Evolutionary conservation across 306 rosid genomes (phyloP).

Genomic region (Cicer chorassanicum): DNA sequence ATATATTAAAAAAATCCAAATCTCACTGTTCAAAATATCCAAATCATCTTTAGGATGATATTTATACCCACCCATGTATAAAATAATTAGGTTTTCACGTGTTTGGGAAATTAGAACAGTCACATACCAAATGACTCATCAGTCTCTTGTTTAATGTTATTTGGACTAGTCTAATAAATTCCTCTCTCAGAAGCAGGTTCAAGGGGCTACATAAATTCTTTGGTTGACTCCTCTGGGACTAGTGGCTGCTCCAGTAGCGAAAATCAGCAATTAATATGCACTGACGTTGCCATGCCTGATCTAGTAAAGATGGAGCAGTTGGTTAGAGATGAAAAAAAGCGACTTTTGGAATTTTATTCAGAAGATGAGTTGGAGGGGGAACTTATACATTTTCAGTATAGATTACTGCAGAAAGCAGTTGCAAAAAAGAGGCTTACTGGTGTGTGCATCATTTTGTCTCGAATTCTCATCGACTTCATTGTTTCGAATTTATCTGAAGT

Average conservation of each 20-base stretch:
- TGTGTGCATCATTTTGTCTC: constrained; percentile 45
- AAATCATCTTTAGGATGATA: constrained; percentile 5
- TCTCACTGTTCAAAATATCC: not conserved
- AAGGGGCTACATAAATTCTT: constrained; percentile 49
- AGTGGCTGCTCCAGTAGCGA: constrained; percentile 60
- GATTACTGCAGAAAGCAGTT: constrained; percentile 66
- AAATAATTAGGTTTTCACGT: constrained; percentile 4
- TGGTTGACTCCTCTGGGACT: constrained; percentile 53
- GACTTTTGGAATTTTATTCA: constrained; percentile 59
- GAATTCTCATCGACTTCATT: constrained; percentile 17
- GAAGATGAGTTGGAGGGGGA: constrained; percentile 94
- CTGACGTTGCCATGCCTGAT: constrained; percentile 53
- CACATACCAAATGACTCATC: constrained; percentile 20
- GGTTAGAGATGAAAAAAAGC: constrained; percentile 54
- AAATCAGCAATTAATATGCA: constrained; percentile 50
- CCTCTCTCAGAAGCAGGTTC: constrained; percentile 62
- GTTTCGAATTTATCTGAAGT: not conserved
- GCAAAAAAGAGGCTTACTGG: constrained; percentile 70
- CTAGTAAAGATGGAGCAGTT: constrained; percentile 54
- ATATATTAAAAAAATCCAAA: not conserved
- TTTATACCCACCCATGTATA: constrained; percentile 10
- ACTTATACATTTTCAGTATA: constrained; percentile 75
- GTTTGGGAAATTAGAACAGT: constrained; percentile 36
- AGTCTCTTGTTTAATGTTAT: constrained; percentile 34
- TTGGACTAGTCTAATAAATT: constrained; percentile 46